Evolutionary conservation across 495 filamentous ascomycete genomes (phyloP).

Genomic region (Daldinia vernicosa): DNA sequence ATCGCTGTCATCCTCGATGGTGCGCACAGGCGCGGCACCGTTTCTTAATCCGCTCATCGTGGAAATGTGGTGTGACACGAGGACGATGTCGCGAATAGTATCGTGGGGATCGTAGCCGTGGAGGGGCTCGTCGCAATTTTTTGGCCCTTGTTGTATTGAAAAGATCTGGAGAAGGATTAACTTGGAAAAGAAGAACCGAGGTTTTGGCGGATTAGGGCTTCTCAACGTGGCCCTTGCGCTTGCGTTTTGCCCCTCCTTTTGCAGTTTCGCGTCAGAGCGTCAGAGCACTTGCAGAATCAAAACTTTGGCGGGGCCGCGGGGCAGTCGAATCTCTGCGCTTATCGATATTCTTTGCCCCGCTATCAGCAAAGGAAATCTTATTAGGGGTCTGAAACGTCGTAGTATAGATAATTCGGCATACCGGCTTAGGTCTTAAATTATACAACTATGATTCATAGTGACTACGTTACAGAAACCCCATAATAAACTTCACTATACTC

Average conservation of each 20-base stretch:
- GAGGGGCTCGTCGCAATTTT: conserved; percentile 45
- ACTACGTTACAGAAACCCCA: neutral
- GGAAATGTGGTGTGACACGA: conserved; percentile 28
- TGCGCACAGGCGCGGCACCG: conserved; percentile 59
- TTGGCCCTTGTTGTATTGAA: conserved; percentile 25
- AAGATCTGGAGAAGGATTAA: conserved; percentile 15
- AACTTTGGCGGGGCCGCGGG: conserved; percentile 23
- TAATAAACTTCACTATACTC: neutral
- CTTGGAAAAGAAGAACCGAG: conserved; percentile 29
- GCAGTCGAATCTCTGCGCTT: conserved; percentile 2
- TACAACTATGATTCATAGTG: conserved; percentile 3
- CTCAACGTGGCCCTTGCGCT: conserved; percentile 20
- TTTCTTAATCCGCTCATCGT: conserved; percentile 63
- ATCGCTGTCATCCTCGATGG: conserved; percentile 83
- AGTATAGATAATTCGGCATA: neutral
- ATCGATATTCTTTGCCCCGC: conserved; percentile 39
- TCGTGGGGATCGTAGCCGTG: conserved; percentile 31
- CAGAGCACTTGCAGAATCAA: neutral
- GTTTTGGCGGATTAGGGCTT: conserved; percentile 50
- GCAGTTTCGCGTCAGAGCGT: neutral
- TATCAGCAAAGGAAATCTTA: conserved; percentile 15
- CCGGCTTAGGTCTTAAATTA: neutral
- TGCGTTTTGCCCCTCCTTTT: conserved; percentile 9
- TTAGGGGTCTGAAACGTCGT: neutral
- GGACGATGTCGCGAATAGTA: conserved; percentile 25